Conservation (phyloP, 371 early-diverging fungal genomes). For the Gilbertella persicaria region DNA sequence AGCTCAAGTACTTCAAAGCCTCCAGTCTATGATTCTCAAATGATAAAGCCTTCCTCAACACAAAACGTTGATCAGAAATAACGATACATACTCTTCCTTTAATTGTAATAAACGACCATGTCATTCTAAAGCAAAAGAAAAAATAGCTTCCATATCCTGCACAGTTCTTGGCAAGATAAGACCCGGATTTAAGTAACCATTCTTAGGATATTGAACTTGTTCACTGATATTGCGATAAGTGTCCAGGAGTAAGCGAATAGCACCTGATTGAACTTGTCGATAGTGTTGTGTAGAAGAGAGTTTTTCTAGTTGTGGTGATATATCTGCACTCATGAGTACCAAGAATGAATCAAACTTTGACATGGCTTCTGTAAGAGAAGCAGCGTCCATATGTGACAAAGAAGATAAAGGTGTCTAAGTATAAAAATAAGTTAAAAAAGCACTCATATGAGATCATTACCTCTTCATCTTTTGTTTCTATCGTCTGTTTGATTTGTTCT, state of each 20-base stretch:
- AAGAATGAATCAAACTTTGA: conserved; percentile 71
- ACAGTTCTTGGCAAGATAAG: conserved; percentile 67
- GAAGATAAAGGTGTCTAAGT: conserved; percentile 62
- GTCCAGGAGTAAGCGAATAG: conserved; percentile 60
- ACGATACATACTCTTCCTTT: too few species aligned
- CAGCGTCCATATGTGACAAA: conserved; percentile 58
- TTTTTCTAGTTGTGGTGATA: conserved; percentile 50
- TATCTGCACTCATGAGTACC: conserved; percentile 48
- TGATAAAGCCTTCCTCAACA: neutral
- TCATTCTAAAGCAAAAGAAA: conserved; percentile 46
- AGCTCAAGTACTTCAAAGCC: neutral
- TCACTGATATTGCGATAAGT: conserved; percentile 62
- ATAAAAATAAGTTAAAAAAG: neutral
- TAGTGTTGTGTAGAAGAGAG: conserved; percentile 45
- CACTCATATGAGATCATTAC: conserved; percentile 19
- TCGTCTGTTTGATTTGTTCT: conserved; percentile 30
- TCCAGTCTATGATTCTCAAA: neutral
- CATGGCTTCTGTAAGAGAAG: conserved; percentile 55
- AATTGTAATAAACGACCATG: too few species aligned
- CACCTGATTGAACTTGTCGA: conserved; percentile 39
- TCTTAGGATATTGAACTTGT: conserved; percentile 65
- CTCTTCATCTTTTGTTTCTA: conserved; percentile 36
- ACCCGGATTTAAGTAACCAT: conserved; percentile 67
- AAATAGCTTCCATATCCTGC: conserved; percentile 76
- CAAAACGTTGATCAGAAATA: too few species aligned